Conservation (phyloP, 2,329 filamentous ascomycete species). For the Ophiostoma sp. region DNA sequence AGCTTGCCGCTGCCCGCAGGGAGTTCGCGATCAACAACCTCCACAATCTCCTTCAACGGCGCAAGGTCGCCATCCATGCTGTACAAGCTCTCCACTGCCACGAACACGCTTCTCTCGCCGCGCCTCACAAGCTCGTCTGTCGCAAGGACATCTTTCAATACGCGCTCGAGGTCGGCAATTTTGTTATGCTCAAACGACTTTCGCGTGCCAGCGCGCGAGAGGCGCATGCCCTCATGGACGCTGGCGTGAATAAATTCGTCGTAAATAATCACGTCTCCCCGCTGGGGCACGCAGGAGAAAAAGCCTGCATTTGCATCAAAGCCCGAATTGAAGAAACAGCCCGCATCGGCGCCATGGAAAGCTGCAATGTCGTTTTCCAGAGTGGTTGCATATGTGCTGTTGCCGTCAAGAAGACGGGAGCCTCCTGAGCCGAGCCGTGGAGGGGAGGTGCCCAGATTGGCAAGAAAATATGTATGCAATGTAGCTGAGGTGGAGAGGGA, state of each 20-base stretch:
- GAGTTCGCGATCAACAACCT: constrained; percentile 51
- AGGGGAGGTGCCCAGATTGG: not conserved
- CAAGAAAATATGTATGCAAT: constrained; percentile 43
- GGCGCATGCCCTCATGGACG: constrained; percentile 68
- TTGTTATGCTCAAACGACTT: constrained; percentile 41
- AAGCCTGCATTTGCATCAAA: constrained; percentile 63
- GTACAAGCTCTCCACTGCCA: constrained; percentile 68
- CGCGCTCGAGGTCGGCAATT: not conserved
- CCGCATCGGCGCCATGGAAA: constrained; percentile 45
- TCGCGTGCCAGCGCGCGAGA: constrained; percentile 50
- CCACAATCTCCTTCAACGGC: constrained; percentile 56
- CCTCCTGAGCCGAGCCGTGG: not conserved
- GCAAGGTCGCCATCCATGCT: constrained; percentile 79
- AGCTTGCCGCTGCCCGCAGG: constrained; percentile 56
- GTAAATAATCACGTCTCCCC: constrained; percentile 60
- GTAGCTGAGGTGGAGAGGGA: constrained; percentile 52
- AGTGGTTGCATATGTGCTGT: constrained; percentile 38
- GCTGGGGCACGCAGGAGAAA: constrained; percentile 55
- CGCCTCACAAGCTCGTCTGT: constrained; percentile 44
- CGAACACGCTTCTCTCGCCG: constrained; percentile 53
- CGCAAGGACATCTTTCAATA: not conserved
- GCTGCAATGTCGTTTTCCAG: constrained; percentile 45
- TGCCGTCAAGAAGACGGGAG: not conserved
- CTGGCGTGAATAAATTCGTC: constrained; percentile 75
- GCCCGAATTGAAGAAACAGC: constrained; percentile 53